phyloP scores from a whole-genome alignment of 2,329 filamentous ascomycete species.

The Trichoderma citrinoviride region DNA sequence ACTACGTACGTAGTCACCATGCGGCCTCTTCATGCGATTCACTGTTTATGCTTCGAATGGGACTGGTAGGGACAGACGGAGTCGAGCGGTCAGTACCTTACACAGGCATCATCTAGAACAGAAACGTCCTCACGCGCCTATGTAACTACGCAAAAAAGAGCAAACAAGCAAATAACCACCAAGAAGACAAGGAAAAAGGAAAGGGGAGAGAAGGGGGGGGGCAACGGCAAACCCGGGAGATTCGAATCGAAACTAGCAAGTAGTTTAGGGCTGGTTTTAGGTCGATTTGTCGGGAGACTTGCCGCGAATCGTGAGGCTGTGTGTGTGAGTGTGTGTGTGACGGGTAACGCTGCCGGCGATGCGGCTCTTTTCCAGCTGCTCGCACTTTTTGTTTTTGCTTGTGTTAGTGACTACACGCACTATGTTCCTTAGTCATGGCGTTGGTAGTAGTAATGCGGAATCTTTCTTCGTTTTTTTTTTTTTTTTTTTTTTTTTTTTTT shows the following conservation, averaged over 20 bases:
- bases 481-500: too few relatives aligned
- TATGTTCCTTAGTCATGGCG: too few relatives aligned
- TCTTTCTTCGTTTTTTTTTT: background rate
- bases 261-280: conserved; percentile 6
- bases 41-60: background rate
- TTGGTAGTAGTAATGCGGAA: too few relatives aligned
- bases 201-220: background rate
- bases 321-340: too few relatives aligned
- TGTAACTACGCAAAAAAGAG: background rate
- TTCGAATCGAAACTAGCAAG: background rate
- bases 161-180: background rate
- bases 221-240: background rate
- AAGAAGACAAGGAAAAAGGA: background rate
- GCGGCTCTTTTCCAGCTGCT: background rate
- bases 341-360: conserved; percentile 5
- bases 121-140: background rate
- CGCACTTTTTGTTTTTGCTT: background rate
- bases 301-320: conserved; percentile 15
- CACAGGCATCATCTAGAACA: background rate
- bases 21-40: background rate
- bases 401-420: too few relatives aligned
- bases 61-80: background rate
- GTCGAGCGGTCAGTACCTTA: background rate
- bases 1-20: background rate
- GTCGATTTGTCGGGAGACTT: background rate